These are phyloP conservation scores for Megacollybia marginata DNA, from an alignment of 768 basidiomycete species.

Conservation along the genomic window DNA sequence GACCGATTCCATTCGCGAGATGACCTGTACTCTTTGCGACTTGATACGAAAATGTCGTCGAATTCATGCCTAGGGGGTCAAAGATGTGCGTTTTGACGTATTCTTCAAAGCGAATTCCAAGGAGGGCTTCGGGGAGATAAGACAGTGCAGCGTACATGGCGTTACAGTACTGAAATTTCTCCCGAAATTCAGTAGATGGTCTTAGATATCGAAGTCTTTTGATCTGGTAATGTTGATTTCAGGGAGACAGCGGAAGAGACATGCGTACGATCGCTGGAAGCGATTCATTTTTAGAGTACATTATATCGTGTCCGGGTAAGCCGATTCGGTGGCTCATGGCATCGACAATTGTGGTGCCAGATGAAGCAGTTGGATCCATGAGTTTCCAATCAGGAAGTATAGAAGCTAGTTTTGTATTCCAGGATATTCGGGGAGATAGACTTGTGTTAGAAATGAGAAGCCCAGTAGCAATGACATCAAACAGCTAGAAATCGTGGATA, in stretches of 20 bases:
- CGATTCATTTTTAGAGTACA: constrained; percentile 5
- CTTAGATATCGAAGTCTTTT: constrained; percentile 7
- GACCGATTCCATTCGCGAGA: constrained; percentile 16
- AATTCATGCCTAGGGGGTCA: constrained; percentile 16
- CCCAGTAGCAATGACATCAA: constrained; percentile 16
- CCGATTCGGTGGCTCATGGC: constrained; percentile 13
- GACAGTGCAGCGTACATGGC: constrained; percentile 13
- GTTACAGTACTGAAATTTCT: constrained; percentile 12
- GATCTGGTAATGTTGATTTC: constrained; percentile 1
- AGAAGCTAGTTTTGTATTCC: constrained; percentile 16
- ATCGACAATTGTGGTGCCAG: constrained; percentile 12
- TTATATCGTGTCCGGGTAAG: constrained; percentile 11
- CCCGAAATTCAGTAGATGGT: constrained; percentile 11
- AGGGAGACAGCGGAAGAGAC: background rate
- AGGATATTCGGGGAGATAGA: constrained; percentile 15
- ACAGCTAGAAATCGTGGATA: constrained; percentile 11
- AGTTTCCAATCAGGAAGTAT: constrained; percentile 19
- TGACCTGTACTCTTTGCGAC: constrained; percentile 17
- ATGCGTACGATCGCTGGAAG: constrained; percentile 3
- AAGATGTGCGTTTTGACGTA: constrained; percentile 22
- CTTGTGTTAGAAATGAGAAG: constrained; percentile 21
- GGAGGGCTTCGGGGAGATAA: constrained; percentile 5
- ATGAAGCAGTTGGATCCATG: constrained; percentile 13
- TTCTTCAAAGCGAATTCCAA: constrained; percentile 8
- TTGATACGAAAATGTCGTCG: constrained; percentile 20